A percentile compares a stretch with the other conserved stretches of the same genome.
These are phyloP conservation scores for Fistulinella cinereoalba DNA, from an alignment of 1,284 basidiomycete species.

Conservation along the genomic window DNA sequence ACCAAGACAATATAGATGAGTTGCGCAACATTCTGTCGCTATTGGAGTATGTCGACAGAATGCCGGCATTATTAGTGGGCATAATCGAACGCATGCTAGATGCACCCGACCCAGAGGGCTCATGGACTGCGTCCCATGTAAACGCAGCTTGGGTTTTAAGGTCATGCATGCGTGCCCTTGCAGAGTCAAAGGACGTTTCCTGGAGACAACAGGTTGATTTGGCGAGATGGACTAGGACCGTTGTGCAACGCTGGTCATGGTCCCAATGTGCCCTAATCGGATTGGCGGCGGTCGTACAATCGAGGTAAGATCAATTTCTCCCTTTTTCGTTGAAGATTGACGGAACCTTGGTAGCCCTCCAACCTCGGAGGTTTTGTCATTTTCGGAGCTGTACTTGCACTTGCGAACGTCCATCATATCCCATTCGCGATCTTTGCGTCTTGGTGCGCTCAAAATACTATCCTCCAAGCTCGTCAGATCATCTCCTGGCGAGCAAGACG, in stretches of 20 bases:
- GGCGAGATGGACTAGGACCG: constrained; percentile 42
- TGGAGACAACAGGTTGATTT: constrained; percentile 49
- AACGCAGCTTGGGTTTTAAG: constrained; percentile 57
- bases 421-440: constrained; percentile 55
- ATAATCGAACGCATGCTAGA: constrained; percentile 49
- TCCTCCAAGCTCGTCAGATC: constrained; percentile 41
- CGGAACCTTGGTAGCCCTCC: constrained; percentile 11
- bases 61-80: constrained; percentile 46
- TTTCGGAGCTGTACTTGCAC: constrained; percentile 47
- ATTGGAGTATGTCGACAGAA: constrained; percentile 46
- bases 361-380: constrained; percentile 28
- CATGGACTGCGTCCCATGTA: constrained; percentile 37
- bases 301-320: constrained; percentile 38
- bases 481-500: constrained; percentile 48
- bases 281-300: constrained; percentile 47
- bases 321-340: not conserved
- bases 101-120: constrained; percentile 29
- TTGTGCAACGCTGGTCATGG: constrained; percentile 55
- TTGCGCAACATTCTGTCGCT: constrained; percentile 53
- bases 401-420: constrained; percentile 52
- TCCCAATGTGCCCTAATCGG: constrained; percentile 56
- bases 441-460: constrained; percentile 56
- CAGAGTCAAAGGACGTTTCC: constrained; percentile 32
- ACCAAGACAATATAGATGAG: constrained; percentile 35
- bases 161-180: constrained; percentile 45